Conservation (phyloP, 768 basidiomycete species). For the Naganishia antarctica region DNA sequence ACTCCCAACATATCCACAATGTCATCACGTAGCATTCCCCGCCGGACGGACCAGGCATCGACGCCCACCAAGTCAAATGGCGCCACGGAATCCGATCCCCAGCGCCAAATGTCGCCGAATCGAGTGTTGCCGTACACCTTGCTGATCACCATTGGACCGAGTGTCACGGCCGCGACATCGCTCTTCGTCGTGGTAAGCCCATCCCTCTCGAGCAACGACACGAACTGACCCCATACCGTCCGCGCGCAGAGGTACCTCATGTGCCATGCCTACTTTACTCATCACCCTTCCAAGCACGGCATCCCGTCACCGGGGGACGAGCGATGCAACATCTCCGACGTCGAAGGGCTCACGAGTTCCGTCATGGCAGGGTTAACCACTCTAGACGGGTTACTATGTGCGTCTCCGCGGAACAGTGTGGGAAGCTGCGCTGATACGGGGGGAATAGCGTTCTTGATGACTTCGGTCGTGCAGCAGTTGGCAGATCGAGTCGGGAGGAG, state of each 20-base stretch:
- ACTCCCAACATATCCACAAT: too few relatives aligned
- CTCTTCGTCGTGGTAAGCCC: slow-evolving; percentile 39
- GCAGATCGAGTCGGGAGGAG: slow-evolving; percentile 38
- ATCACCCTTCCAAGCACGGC: slow-evolving; percentile 11
- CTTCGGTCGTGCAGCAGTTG: slow-evolving; percentile 36
- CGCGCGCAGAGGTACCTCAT: slow-evolving; percentile 34
- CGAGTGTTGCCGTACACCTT: slow-evolving; percentile 38
- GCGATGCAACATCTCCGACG: slow-evolving; percentile 32
- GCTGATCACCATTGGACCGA: slow-evolving; percentile 40
- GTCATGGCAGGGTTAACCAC: slow-evolving; percentile 39
- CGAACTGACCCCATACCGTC: neutral
- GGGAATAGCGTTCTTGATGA: slow-evolving; percentile 37
- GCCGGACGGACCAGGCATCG: too few relatives aligned
- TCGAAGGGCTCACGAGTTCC: slow-evolving; percentile 36
- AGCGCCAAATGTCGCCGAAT: slow-evolving; percentile 7
- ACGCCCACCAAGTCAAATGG: too few relatives aligned
- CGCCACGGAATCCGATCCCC: too few relatives aligned
- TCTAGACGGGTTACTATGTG: slow-evolving; percentile 39
- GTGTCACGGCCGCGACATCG: slow-evolving; percentile 40
- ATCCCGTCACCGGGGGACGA: slow-evolving; percentile 31
- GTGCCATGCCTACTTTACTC: slow-evolving; percentile 32
- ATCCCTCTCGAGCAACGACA: neutral
- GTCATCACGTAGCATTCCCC: too few relatives aligned
- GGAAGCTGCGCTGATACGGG: neutral
- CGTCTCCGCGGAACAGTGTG: too few relatives aligned